Evolutionary conservation across 345 rosid genomes (phyloP).

Genomic region (Populus deltoides): DNA sequence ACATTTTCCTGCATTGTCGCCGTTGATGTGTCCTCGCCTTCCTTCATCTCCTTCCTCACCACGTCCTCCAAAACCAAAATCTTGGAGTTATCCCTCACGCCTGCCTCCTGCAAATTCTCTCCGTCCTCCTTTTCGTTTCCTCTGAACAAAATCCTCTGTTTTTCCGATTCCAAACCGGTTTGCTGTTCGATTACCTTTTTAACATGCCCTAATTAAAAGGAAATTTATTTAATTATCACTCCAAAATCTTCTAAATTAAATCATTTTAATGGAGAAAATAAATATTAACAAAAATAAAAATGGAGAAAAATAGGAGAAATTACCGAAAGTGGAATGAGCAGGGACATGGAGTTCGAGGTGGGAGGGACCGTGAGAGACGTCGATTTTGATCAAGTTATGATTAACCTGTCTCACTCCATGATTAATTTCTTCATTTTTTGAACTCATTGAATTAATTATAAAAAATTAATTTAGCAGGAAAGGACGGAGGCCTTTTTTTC

Average conservation of each 20-base stretch:
- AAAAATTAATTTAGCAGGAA: no score
- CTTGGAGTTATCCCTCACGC: conserved; percentile 68
- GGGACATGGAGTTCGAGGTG: conserved; percentile 49
- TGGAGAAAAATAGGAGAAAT: neutral
- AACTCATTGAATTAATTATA: neutral
- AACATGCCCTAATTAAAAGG: conserved; percentile 49
- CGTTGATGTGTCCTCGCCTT: neutral
- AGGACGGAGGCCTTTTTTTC: no score
- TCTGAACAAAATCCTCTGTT: conserved; percentile 61
- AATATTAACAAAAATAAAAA: neutral
- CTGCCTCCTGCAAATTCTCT: conserved; percentile 52
- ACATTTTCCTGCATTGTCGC: neutral
- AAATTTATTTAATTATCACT: no score
- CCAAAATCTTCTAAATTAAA: neutral
- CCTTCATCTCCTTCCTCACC: conserved; percentile 35
- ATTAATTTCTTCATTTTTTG: conserved; percentile 21
- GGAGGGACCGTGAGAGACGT: conserved; percentile 46
- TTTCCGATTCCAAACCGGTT: conserved; percentile 46
- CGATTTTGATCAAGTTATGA: conserved; percentile 31
- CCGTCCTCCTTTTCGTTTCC: conserved; percentile 70
- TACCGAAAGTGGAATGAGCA: conserved; percentile 62
- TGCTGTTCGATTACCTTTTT: conserved; percentile 51
- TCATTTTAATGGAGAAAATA: neutral
- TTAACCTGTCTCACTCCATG: no score
- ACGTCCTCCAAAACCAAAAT: conserved; percentile 53